These are phyloP conservation scores for Toxicodendron radicans DNA, from an alignment of 345 rosid genomes.

Conservation along the genomic window DNA sequence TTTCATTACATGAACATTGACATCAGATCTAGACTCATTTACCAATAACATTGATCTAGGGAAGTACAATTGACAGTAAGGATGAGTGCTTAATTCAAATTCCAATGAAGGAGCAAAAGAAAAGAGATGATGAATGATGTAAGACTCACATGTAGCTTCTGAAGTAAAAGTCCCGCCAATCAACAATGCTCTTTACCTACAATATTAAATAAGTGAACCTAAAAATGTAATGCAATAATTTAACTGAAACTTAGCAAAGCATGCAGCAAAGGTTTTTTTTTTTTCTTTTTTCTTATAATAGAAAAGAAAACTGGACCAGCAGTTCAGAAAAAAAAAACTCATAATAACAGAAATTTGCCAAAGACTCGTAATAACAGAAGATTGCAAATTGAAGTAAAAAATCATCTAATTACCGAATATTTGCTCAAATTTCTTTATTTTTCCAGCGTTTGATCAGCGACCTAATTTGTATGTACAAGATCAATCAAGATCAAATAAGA, in stretches of 20 bases:
- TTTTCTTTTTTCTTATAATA: no score
- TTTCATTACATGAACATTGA: background rate
- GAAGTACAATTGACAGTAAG: background rate
- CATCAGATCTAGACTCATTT: background rate
- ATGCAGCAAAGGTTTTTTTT: background rate
- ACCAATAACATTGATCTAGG: background rate
- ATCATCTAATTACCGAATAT: background rate
- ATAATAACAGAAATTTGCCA: no score
- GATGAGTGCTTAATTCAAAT: background rate
- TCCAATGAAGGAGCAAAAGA: background rate
- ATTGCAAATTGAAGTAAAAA: background rate
- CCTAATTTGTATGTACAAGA: no score
- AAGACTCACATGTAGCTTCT: constrained; percentile 75
- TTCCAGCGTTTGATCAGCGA: no score
- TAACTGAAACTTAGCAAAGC: background rate
- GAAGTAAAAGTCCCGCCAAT: constrained; percentile 88
- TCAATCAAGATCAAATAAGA: no score
- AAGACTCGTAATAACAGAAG: no score
- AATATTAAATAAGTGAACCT: constrained; percentile 21
- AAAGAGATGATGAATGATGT: background rate
- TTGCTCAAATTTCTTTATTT: no score
- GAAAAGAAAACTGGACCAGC: no score
- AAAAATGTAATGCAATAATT: background rate
- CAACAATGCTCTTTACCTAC: constrained; percentile 88
- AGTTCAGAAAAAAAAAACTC: no score